phyloP scores from a whole-genome alignment of 768 basidiomycete genomes.

The Mrakia gelida region DNA sequence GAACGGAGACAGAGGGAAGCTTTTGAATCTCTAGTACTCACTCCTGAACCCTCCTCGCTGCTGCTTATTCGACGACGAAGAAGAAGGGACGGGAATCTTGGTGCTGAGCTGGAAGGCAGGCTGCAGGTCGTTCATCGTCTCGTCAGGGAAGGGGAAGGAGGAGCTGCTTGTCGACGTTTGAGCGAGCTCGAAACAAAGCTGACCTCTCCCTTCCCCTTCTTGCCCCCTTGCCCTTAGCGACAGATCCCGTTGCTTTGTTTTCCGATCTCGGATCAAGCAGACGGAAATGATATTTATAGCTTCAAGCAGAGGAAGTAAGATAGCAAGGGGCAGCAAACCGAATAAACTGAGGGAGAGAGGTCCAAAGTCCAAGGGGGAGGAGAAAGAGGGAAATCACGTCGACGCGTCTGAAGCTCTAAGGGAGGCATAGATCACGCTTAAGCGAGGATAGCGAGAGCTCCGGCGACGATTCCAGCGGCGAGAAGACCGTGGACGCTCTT shows the following conservation, averaged over 20 bases:
- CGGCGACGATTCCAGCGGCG: slow-evolving; percentile 6
- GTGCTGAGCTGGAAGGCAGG: not conserved
- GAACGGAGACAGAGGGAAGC: not conserved
- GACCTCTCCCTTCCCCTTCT: too few relatives aligned
- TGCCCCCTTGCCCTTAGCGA: too few relatives aligned
- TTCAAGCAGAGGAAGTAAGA: not conserved
- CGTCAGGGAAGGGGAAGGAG: not conserved
- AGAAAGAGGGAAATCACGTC: not conserved
- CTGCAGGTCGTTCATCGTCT: not conserved
- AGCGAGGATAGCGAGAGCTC: not conserved
- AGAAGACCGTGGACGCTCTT: not conserved
- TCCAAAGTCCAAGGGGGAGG: not conserved
- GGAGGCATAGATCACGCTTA: not conserved
- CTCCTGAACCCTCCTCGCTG: slow-evolving; percentile 1
- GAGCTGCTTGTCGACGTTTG: not conserved
- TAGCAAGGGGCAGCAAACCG: not conserved
- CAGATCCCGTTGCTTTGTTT: not conserved
- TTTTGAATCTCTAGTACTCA: not conserved
- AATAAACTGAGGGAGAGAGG: not conserved
- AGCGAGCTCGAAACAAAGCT: too few relatives aligned
- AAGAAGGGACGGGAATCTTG: not conserved
- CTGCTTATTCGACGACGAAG: not conserved
- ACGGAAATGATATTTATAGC: not conserved
- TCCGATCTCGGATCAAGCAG: not conserved
- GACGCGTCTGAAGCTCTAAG: not conserved